Conservation (phyloP, 495 filamentous ascomycete species). For the Xylaria bambusicola region DNA sequence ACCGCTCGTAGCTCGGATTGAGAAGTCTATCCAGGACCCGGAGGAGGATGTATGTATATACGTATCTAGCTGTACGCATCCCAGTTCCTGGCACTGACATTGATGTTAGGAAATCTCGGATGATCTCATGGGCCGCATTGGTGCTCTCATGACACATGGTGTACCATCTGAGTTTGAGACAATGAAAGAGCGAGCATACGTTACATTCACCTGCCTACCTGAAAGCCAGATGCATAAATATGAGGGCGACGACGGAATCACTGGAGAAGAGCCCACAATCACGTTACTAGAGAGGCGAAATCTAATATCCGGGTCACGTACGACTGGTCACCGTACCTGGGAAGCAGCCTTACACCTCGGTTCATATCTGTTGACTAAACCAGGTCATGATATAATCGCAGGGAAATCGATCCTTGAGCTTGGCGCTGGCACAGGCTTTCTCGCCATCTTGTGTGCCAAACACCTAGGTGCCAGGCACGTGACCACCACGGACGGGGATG, state of each 20-base stretch:
- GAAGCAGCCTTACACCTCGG: conserved; percentile 78
- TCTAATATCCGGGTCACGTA: conserved; percentile 68
- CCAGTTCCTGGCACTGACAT: not conserved
- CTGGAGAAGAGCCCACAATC: conserved; percentile 31
- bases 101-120: conserved; percentile 64
- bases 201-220: conserved; percentile 62
- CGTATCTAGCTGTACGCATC: not conserved
- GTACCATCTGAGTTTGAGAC: conserved; percentile 56
- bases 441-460: conserved; percentile 71
- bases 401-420: conserved; percentile 71
- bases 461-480: conserved; percentile 61
- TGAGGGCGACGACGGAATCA: conserved; percentile 12
- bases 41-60: conserved; percentile 69
- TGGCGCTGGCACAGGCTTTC: conserved; percentile 77
- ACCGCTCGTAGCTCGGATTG: conserved; percentile 59
- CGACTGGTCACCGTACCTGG: conserved; percentile 82
- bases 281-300: conserved; percentile 67
- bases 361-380: conserved; percentile 54
- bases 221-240: not conserved
- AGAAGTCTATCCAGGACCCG: conserved; percentile 61
- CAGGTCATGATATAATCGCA: conserved; percentile 38
- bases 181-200: conserved; percentile 64
- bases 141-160: conserved; percentile 52
- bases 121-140: conserved; percentile 60
- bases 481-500: conserved; percentile 75